Conservation (phyloP, 1,284 basidiomycete species). For the Trichosporon asahii region DNA sequence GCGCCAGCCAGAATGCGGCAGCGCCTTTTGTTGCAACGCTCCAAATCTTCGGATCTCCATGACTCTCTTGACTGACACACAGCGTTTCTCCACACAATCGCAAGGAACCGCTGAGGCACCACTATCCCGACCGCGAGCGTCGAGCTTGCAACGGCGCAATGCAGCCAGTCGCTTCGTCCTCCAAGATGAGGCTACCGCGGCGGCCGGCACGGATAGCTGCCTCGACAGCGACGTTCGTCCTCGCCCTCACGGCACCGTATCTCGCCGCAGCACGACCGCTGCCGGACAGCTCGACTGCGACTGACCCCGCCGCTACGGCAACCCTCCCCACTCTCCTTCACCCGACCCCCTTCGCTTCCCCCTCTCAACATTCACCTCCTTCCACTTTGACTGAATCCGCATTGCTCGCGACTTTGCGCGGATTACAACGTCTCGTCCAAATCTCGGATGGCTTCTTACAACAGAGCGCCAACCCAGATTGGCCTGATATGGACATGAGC, state of each 20-base stretch:
- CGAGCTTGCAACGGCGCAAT: conserved; percentile 7
- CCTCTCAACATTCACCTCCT: not conserved
- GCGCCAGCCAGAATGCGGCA: not conserved
- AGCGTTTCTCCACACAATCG: conserved; percentile 1
- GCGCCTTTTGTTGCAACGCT: not conserved
- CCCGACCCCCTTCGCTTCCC: not conserved
- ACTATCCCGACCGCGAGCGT: not conserved
- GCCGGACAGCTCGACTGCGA: not conserved
- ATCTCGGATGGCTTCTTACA: not conserved
- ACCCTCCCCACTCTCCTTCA: conserved; percentile 16
- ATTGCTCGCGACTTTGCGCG: not conserved
- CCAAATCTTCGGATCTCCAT: not conserved
- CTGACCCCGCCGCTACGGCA: not conserved
- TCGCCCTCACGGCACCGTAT: conserved; percentile 35
- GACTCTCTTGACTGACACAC: conserved; percentile 4
- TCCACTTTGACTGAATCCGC: conserved; percentile 16
- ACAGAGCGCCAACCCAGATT: not conserved
- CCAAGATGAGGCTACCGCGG: not conserved
- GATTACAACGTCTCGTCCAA: conserved; percentile 5
- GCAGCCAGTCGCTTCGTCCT: conserved; percentile 14
- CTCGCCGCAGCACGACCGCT: conserved; percentile 26
- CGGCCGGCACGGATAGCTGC: conserved; percentile 5
- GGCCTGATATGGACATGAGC: conserved; percentile 13
- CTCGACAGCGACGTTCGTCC: conserved; percentile 24
- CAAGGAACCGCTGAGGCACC: not conserved